Evolutionary conservation across 441 rosid genomes (phyloP).

Genomic region (Erodium moschatum): DNA sequence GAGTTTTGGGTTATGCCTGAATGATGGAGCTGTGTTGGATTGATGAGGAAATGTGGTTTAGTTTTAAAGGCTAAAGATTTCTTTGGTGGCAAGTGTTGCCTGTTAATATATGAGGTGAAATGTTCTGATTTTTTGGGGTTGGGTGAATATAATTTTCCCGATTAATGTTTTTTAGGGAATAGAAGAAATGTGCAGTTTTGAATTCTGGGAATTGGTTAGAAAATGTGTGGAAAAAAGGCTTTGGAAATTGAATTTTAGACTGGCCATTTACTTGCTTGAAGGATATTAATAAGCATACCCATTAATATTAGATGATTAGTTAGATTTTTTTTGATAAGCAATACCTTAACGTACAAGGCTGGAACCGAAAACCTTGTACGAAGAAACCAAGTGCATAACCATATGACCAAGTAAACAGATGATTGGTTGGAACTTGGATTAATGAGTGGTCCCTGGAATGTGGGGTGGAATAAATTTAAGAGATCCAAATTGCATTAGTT

Average conservation of each 20-base stretch:
- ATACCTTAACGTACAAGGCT: no score
- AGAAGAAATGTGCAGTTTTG: background rate
- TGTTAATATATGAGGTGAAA: background rate
- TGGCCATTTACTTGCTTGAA: no score
- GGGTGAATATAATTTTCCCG: background rate
- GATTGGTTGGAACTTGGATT: background rate
- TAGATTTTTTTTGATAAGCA: background rate
- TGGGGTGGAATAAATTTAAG: background rate
- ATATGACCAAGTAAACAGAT: no score
- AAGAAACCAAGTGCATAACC: background rate
- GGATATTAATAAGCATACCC: no score
- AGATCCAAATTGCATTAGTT: background rate
- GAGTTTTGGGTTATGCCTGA: constrained; percentile 6
- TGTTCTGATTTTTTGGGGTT: background rate
- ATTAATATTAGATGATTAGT: background rate
- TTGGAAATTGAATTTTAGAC: no score
- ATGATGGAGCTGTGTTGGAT: background rate
- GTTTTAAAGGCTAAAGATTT: background rate
- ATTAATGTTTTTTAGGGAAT: background rate
- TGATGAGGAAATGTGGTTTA: background rate
- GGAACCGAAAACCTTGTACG: constrained; percentile 1
- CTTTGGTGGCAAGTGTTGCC: background rate
- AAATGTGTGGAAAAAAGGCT: background rate
- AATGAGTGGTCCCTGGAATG: background rate
- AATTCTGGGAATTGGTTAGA: constrained; percentile 7